Evolutionary conservation across 2,329 filamentous ascomycete species (phyloP), one percentile per base, ranked within the genome.

Genomic region (Scedosporium boydii): DNA sequence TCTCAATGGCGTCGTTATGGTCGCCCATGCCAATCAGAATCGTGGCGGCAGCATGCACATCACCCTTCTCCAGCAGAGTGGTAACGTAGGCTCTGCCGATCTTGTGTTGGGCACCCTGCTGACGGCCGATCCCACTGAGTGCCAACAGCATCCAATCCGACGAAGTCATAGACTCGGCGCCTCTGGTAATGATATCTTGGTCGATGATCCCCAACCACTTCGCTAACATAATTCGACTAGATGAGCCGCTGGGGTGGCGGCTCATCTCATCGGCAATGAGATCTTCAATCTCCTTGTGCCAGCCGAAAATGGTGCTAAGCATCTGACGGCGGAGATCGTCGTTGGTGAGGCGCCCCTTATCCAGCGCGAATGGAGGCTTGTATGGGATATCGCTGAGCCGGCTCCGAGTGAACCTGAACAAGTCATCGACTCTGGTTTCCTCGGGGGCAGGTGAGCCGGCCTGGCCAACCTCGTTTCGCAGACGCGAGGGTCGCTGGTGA

Each of bases 121-220:
- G 73, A 2, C 86, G 84, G 60, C 90, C 91, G 75, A 98, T 96
- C 48, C 91, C 90, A 70, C 91, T 96, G 60, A 99, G 76, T 10
- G 95, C 93, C 42, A 99, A 78, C 63, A 98, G 77, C 91, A 99
- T 97, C 95, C 95, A 99, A 74, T 98, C 95, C 0, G 91, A 90
- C 2, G 90, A 91, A 9, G 91, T 93, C 83, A 95, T 93, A n/a
- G 90, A 88, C 67, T 93, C 87, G 0, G 91, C 89, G 53, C 86
- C 90, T 2, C 90, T 86, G 10, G 87, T 83, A 83, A 96, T 90
- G 48, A 91, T 82, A 69, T 96, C 91, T 0, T 88, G 83, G 64
- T 91, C 87, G 44, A 91, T 85, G 65, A 96, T 90, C 14, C 93
- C 92, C 0, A 99, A 83, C 95, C 95, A 99, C 74, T 96, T 96